Conservation (phyloP, 805 yeast species). For the Yamadazyma takamatsuzukensis region DNA sequence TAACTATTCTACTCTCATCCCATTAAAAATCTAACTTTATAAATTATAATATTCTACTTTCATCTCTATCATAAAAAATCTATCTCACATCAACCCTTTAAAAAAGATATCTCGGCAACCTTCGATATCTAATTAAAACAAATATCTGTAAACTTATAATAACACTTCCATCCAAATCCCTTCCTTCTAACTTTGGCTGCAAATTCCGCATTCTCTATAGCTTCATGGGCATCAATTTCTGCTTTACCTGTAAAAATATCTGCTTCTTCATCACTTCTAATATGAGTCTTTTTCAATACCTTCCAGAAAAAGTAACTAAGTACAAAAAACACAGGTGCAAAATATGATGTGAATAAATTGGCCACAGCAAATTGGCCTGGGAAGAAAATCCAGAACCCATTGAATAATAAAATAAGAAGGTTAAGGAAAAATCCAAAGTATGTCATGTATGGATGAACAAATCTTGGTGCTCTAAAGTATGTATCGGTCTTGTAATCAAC, state of each 20-base stretch:
- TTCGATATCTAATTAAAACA: constrained; percentile 9
- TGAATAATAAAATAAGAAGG: constrained; percentile 27
- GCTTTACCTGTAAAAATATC: constrained; percentile 32
- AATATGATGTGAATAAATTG: constrained; percentile 34
- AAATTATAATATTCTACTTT: too few relatives aligned
- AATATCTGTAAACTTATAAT: constrained; percentile 11
- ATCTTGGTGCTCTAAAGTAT: constrained; percentile 18
- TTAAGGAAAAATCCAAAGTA: constrained; percentile 22
- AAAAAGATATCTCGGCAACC: too few relatives aligned
- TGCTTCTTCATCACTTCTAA: constrained; percentile 28
- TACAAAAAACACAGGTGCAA: constrained; percentile 31
- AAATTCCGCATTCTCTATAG: constrained; percentile 18
- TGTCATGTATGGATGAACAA: constrained; percentile 24
- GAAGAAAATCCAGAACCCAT: constrained; percentile 42
- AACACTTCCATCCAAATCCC: constrained; percentile 20
- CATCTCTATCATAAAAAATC: too few relatives aligned
- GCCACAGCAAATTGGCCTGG: constrained; percentile 32
- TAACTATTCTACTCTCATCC: too few relatives aligned
- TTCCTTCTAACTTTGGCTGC: constrained; percentile 17
- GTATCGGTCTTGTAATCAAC: constrained; percentile 11
- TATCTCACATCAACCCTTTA: too few relatives aligned
- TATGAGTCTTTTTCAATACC: constrained; percentile 25
- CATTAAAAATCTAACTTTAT: too few relatives aligned
- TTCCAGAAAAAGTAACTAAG: constrained; percentile 29
- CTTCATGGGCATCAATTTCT: constrained; percentile 34